Evolutionary conservation across 2,329 filamentous ascomycete species (phyloP).

Genomic region (Paecilomyces niveus): DNA sequence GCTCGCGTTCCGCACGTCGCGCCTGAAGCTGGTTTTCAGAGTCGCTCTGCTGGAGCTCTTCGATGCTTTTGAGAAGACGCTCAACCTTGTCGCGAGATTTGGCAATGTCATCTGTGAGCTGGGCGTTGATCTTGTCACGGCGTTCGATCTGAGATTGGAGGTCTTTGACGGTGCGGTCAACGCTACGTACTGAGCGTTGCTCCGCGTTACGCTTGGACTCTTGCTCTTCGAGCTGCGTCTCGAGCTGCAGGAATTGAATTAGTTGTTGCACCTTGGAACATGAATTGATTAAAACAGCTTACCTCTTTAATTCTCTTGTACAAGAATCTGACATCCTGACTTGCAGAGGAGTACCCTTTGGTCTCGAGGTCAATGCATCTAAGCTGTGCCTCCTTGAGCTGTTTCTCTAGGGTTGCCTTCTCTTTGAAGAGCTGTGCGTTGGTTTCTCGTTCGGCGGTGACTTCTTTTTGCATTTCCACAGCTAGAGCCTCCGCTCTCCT

Average conservation of each 20-base stretch:
- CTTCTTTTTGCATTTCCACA: conserved; percentile 87
- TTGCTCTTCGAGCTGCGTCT: conserved; percentile 76
- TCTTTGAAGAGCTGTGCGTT: conserved; percentile 79
- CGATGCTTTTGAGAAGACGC: conserved; percentile 81
- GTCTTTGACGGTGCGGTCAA: conserved; percentile 90
- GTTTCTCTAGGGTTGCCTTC: conserved; percentile 83
- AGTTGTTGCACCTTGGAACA: conserved; percentile 8
- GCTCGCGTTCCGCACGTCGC: conserved; percentile 80
- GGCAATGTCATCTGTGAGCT: conserved; percentile 74
- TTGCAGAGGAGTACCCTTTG: conserved; percentile 90
- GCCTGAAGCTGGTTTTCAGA: conserved; percentile 72
- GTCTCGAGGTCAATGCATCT: conserved; percentile 90
- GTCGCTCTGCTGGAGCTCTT: conserved; percentile 86
- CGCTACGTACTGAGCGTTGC: conserved; percentile 80
- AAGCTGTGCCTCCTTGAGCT: conserved; percentile 81
- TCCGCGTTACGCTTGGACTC: conserved; percentile 72
- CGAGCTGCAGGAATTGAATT: conserved; percentile 54
- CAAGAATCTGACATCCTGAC: conserved; percentile 90
- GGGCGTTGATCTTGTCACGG: conserved; percentile 76
- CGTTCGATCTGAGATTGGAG: conserved; percentile 87
- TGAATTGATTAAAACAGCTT: conserved; percentile 30
- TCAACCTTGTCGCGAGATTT: conserved; percentile 87
- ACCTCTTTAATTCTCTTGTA: conserved; percentile 94
- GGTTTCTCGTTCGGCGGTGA: conserved; percentile 74
- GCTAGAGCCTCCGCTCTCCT: conserved; percentile 80